Evolutionary conservation across 164 flowering plant genomes (phyloP), one percentile per base, ranked within the genome.

Genomic region (Saururus chinensis): DNA sequence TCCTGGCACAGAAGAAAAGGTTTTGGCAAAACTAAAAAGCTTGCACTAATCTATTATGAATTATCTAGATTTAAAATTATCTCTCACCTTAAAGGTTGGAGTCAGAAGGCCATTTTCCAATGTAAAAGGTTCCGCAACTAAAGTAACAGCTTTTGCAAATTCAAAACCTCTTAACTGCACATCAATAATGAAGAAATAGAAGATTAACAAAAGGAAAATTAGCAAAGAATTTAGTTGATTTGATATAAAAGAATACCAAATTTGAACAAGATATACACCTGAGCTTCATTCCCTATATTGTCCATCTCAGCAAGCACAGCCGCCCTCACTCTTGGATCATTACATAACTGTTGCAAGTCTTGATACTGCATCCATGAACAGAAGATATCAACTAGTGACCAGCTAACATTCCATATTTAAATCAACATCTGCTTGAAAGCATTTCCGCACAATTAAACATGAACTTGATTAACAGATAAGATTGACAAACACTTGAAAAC

Each of bases 131-230:
- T 92, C 98, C 4, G 55, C 78, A 56, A 88, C 90, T 71, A 89
- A 73, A 4, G 89, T 82, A 56, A 92, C 84, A 19, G 93, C 82
- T 81, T 92, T 92, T 41, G 73, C 98, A 72, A 80, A 89, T 71
- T 92, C 98, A 67, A 92, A 92, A 48, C 98, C 98, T 75, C 98
- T 80, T 69, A 92, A 76, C 98, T 89, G 86, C 67, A 68, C 12
- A 11, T n/a, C 40, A 41, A n/a, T n/a, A n/a, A n/a, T n/a, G n/a
- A n/a, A n/a, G n/a, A n/a, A n/a, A n/a, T n/a, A n/a, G n/a, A n/a
- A 30, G 48, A 19, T 53, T 23, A 17, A 26, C 16, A 57, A 25
- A n/a, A n/a, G n/a, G n/a, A n/a, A 37, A 40, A 25, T 35, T 30
- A 6, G 12, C 17, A 55, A 58, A 60, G 40, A 57, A 41, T 13